Percentiles rank a stretch among this genome's conserved stretches.
Evolutionary conservation across 352 stramenopile species (phyloP).

Genomic region (Blastocystis sp.): DNA sequence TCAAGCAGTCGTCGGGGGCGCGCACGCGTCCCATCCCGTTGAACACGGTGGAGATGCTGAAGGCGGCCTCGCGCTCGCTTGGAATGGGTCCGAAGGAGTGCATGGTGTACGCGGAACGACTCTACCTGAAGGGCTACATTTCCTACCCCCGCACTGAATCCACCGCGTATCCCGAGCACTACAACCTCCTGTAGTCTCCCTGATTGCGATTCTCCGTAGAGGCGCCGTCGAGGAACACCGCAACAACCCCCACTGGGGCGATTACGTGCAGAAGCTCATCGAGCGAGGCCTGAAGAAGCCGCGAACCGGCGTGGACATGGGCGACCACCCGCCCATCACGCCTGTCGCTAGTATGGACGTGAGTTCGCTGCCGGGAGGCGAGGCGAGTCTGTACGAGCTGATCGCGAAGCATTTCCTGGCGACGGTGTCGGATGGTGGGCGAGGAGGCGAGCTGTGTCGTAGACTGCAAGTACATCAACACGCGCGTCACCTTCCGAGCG

Average conservation of each 20-base stretch:
- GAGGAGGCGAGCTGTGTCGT: constrained; percentile 61
- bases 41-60: constrained; percentile 67
- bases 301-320: constrained; percentile 61
- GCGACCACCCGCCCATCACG: constrained; percentile 72
- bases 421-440: constrained; percentile 67
- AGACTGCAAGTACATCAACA: constrained; percentile 64
- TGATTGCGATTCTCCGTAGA: not conserved
- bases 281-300: constrained; percentile 54
- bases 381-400: constrained; percentile 72
- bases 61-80: constrained; percentile 62
- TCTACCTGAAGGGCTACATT: constrained; percentile 75
- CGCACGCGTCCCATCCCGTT: constrained; percentile 62
- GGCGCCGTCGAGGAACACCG: constrained; percentile 68
- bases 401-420: constrained; percentile 76
- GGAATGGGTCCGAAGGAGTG: constrained; percentile 66
- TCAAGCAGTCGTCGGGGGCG: constrained; percentile 8
- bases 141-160: constrained; percentile 76
- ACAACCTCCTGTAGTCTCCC: constrained; percentile 65
- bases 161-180: constrained; percentile 71
- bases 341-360: constrained; percentile 62
- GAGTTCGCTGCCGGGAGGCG: constrained; percentile 67
- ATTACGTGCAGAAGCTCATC: constrained; percentile 66
- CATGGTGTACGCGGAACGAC: constrained; percentile 70
- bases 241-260: constrained; percentile 65
- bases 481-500: constrained; percentile 65